Evolutionary conservation across 345 rosid species (phyloP), one percentile per base, ranked within the genome.

Genomic region (Jatropha curcas): DNA sequence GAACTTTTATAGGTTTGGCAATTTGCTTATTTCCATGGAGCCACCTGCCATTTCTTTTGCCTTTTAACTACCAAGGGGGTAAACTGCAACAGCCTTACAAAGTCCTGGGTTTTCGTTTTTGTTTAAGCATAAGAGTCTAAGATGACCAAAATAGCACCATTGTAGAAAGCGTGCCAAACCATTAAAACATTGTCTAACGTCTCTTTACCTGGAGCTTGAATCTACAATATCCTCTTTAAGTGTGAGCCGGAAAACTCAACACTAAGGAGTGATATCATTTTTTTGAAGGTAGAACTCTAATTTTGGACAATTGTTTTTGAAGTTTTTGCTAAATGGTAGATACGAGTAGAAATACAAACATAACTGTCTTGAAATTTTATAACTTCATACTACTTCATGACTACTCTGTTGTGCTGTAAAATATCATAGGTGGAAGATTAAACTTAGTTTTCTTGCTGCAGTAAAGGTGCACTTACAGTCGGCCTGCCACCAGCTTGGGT

Each of bases 401-500:
- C 68, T 70, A 22, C 22, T 37, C 51, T 37, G 33, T 71, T 62
- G 60, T n/a, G 22, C 43, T 53, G 52, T 51, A 35, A 37, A 31
- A 48, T 61, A 56, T 33, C 57, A 13, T 74, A 4, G 24, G 41
- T 20, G 46, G 58, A 57, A 63, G 70, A 63, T 71, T 14, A 71
- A 58, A 45, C 48, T 41, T 56, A 46, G 37, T 61, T 67, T 72
- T 59, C 60, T 50, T 85, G 78, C 72, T 83, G 88, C 92, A 87
- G 93, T 80, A 93, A 84, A 70, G 97, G 92, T 80, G 89, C 88
- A 65, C 61, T 82, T 70, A 84, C 96, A 53, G 87, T 90, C 57
- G 94, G 98, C 68, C 79, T 96, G 68, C 99, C 97, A 11, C 99
- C 98, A 37, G 90, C 88, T 78, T 93, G 98, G 99, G 98, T 96